A percentile compares a stretch with the other conserved stretches of the same genome.
Conservation (phyloP, 129 eudicot species). For the Erigeron canadensis region DNA sequence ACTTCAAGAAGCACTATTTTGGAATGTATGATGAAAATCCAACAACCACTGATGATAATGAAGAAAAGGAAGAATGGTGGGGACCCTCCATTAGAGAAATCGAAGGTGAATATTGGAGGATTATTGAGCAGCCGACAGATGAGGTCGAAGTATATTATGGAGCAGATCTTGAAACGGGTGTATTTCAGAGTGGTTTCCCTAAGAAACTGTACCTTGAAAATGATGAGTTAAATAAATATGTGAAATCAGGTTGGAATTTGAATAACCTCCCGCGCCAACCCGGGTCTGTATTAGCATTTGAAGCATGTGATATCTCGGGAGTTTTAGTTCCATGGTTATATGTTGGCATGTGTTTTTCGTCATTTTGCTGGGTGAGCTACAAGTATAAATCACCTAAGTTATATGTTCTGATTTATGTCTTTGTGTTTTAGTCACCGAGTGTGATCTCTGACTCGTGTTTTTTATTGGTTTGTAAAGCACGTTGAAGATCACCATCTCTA, state of each 20-base stretch:
- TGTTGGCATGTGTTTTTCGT: conserved; percentile 88
- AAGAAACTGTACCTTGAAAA: conserved; percentile 33
- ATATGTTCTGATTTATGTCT: not conserved
- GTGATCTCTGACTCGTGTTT: conserved; percentile 6
- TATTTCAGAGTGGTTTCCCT: conserved; percentile 70
- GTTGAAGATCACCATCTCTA: conserved; percentile 91
- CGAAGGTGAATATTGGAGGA: conserved; percentile 90
- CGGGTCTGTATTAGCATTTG: conserved; percentile 68
- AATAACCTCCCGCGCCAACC: conserved; percentile 68
- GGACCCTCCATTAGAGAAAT: conserved; percentile 64
- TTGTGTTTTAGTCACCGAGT: not conserved
- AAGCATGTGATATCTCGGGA: conserved; percentile 68
- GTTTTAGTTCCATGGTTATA: conserved; percentile 86
- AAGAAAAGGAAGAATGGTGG: conserved; percentile 19
- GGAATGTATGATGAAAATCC: conserved; percentile 35
- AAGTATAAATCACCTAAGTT: not conserved
- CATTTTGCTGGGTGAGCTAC: conserved; percentile 76
- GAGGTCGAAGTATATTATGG: conserved; percentile 90
- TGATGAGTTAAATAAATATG: conserved; percentile 36
- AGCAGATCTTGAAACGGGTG: conserved; percentile 79
- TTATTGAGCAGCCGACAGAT: conserved; percentile 78
- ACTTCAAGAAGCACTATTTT: conserved; percentile 60
- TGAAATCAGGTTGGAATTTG: conserved; percentile 69
- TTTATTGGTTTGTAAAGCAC: conserved; percentile 43
- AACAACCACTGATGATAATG: conserved; percentile 11